These are phyloP conservation scores for Trypanosoma scelopori DNA, from an alignment of 208 protist species.

Conservation along the genomic window DNA sequence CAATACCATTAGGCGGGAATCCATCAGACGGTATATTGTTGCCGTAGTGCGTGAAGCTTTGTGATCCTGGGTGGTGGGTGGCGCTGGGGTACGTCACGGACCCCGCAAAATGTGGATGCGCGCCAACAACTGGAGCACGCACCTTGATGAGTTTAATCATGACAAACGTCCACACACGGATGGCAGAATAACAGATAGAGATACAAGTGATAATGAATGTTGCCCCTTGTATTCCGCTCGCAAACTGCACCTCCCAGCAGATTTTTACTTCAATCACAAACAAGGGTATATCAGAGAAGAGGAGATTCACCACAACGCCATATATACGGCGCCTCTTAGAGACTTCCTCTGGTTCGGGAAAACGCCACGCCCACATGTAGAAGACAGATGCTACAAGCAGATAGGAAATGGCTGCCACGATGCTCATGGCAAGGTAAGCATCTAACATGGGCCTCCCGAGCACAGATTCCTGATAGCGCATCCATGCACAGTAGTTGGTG, in stretches of 20 bases:
- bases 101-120: constrained; percentile 23
- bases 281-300: constrained; percentile 82
- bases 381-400: constrained; percentile 73
- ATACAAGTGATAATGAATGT: constrained; percentile 74
- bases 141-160: constrained; percentile 85
- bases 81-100: constrained; percentile 6
- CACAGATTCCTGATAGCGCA: constrained; percentile 30
- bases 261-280: constrained; percentile 81
- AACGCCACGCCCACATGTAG: constrained; percentile 92
- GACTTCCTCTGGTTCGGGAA: constrained; percentile 83
- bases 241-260: constrained; percentile 64
- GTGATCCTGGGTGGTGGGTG: neutral
- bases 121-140: constrained; percentile 21
- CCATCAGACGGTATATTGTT: constrained; percentile 5
- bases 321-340: constrained; percentile 82
- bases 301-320: constrained; percentile 66
- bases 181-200: constrained; percentile 64
- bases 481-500: constrained; percentile 68
- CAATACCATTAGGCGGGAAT: neutral
- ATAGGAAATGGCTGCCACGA: constrained; percentile 69
- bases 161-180: constrained; percentile 84
- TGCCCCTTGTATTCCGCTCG: constrained; percentile 56
- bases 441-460: constrained; percentile 30
- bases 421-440: constrained; percentile 68
- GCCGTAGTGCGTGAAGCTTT: neutral